phyloP scores from a whole-genome alignment of 2,329 filamentous ascomycete genomes.

The Pseudogymnoascus sp. region DNA sequence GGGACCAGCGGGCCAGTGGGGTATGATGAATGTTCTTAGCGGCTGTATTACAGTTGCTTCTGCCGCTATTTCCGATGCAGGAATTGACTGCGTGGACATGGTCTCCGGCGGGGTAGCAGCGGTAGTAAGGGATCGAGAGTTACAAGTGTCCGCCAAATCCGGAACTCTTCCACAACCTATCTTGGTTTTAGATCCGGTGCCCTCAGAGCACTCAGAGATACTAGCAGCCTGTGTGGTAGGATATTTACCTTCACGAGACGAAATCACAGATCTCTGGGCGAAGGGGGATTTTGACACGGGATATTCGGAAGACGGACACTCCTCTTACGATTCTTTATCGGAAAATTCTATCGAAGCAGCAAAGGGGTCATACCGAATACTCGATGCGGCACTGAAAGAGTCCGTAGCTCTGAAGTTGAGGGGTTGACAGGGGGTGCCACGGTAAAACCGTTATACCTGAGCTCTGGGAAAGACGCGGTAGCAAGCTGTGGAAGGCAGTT shows the following conservation, averaged over 20 bases:
- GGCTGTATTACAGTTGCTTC: slow-evolving; percentile 91
- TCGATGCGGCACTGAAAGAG: slow-evolving; percentile 53
- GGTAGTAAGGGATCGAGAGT: slow-evolving; percentile 44
- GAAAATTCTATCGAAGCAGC: slow-evolving; percentile 57
- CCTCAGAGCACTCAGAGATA: slow-evolving; percentile 69
- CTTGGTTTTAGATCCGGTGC: slow-evolving; percentile 71
- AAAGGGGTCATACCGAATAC: slow-evolving; percentile 46
- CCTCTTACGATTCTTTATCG: slow-evolving; percentile 43
- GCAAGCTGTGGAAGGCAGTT: background rate
- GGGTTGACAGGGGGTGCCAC: background rate
- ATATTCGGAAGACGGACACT: slow-evolving; percentile 34
- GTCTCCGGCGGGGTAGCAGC: slow-evolving; percentile 85
- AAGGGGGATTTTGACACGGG: slow-evolving; percentile 56
- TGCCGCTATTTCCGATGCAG: slow-evolving; percentile 85
- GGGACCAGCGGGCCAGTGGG: slow-evolving; percentile 60
- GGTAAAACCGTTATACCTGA: background rate
- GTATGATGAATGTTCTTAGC: slow-evolving; percentile 82
- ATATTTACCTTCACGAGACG: slow-evolving; percentile 77
- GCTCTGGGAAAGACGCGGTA: background rate
- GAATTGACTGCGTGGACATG: slow-evolving; percentile 90
- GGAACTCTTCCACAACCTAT: slow-evolving; percentile 26
- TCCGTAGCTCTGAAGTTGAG: slow-evolving; percentile 33
- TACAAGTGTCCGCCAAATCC: slow-evolving; percentile 19
- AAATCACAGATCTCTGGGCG: slow-evolving; percentile 91
- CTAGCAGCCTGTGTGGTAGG: slow-evolving; percentile 81